phyloP scores from a whole-genome alignment of 306 rosid genomes.

The Quercus cerris region DNA sequence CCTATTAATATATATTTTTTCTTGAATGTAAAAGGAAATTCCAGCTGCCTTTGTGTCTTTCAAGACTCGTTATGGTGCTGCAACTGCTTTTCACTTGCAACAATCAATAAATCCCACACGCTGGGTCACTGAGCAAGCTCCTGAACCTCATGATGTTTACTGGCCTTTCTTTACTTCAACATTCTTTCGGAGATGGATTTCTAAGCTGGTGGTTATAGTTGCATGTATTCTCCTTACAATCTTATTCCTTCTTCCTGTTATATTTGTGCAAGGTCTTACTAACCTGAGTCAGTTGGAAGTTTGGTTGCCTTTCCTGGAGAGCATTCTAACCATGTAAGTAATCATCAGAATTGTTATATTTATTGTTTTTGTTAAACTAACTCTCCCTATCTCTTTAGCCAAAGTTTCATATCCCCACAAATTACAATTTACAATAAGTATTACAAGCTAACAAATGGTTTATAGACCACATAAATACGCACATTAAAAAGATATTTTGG shows the following conservation, averaged over 20 bases:
- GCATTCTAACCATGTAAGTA: conserved; percentile 79
- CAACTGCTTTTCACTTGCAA: conserved; percentile 65
- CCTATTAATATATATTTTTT: conserved; percentile 20
- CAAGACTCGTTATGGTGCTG: conserved; percentile 76
- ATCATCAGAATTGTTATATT: conserved; percentile 6
- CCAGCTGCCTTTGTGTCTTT: conserved; percentile 91
- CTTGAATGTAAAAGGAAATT: conserved; percentile 56
- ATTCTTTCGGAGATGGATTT: conserved; percentile 82
- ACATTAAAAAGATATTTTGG: neutral
- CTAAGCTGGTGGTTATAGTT: conserved; percentile 66
- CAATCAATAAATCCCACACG: conserved; percentile 80
- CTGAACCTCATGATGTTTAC: conserved; percentile 84
- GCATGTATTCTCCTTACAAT: conserved; percentile 55
- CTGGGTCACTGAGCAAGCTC: conserved; percentile 87
- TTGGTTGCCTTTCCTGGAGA: conserved; percentile 81
- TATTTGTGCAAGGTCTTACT: conserved; percentile 74
- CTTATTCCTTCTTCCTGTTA: conserved; percentile 78
- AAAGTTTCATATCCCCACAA: conserved; percentile 3
- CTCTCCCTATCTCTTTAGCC: conserved; percentile 8
- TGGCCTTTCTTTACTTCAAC: conserved; percentile 95
- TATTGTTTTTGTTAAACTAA: neutral
- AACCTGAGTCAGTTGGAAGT: conserved; percentile 73
- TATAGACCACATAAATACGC: neutral
- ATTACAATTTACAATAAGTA: neutral
- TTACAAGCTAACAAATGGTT: neutral